Base-by-base conservation (phyloP, 106 monocot genomes). In the Allium sativum region DNA sequence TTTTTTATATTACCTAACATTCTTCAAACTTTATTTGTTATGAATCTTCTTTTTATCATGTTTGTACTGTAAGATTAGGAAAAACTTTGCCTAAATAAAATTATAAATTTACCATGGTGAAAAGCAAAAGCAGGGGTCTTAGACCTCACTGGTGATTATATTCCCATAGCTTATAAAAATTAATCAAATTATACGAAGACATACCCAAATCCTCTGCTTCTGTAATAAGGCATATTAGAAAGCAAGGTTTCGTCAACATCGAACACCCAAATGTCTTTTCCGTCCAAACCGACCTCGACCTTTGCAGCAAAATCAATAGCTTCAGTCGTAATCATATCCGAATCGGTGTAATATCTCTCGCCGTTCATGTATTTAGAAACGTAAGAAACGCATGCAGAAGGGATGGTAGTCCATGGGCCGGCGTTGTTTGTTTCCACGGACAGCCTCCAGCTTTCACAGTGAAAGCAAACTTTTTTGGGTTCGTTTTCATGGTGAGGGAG, bases 241-340 rank as follows among this genome's bases (percentile, higher is more conserved):
- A 66, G 48, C 14, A 53, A 52, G 13, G 65, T 66, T 53, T 66
- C 65, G n/a, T 66, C 65, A 15, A 66, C 10, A 66, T 66, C 65
- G 12, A 66, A 66, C 16, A 66, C 40, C 65, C 65, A 66, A 10
- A 66, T 41, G 6, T 40, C 41, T 42, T 22, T 53, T 15, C 53
- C 53, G 41, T 8, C 40, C n/a, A 9, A 0, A 9, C 18, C 42
- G 17, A 52, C 40, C 12, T 66, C 52, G 17, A 53, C 52, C 14
- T 10, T 7, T 9, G 9, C 51, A 1, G 65, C 65, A 22, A 52
- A 53, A 10, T 20, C 22, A 2, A 22, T 10, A 1, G 65, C 65
- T 10, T 13, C 51, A 10, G 20, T n/a, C 6, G 40, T 31, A 7
- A 53, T 42, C 9, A 40, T 12, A 10, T 17, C 3, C 0, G 65